Base-by-base conservation (phyloP, 345 rosid species). In the Physaria fendleri region DNA sequence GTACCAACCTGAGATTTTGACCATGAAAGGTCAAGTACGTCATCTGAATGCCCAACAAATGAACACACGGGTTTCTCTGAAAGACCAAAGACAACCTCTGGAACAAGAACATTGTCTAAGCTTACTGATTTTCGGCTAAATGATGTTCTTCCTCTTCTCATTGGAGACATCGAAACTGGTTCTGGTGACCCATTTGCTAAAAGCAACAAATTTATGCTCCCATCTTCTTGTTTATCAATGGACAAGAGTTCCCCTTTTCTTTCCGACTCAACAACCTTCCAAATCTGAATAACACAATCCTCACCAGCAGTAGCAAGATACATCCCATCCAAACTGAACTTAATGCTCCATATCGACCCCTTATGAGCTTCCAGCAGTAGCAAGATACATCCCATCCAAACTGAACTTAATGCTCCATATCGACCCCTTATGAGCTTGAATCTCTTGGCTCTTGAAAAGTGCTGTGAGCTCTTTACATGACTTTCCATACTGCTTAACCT, bases 261-360 rank as follows among this genome's bases (percentile, higher is more conserved):
- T 68, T 88, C 98, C 0, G 85, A 41, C 47, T 79, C 85, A 16
- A 74, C 72, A 33, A 88, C 98, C 78, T 75, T 68, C 98, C 96
- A 85, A 32, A 92, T 75, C 58, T 79, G 93, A 69, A 92, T 85
- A 43, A 80, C 81, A 30, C 90, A 71, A 62, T 92, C 98, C 84
- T 92, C 98, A 20, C 96, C 98, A 2, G 96, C 98, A 75, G 81
- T 92, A 4, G 98, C 98, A 66, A 92, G 85, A 72, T 77, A 82
- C 60, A 81, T 81, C 8, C 96, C 98, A 63, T 88, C 96, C 74
- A 82, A 76, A 78, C 96, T 92, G 48, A 92, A 92, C 73, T 82
- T 88, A 51, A 92, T 88, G 57, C 85, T 74, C 96, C 95, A 88
- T 38, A 92, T 85, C 2, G 95, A 88, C 37, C 98, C 98, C 20